phyloP scores from a whole-genome alignment of 306 rosid species.

The Quercus wislizeni region DNA sequence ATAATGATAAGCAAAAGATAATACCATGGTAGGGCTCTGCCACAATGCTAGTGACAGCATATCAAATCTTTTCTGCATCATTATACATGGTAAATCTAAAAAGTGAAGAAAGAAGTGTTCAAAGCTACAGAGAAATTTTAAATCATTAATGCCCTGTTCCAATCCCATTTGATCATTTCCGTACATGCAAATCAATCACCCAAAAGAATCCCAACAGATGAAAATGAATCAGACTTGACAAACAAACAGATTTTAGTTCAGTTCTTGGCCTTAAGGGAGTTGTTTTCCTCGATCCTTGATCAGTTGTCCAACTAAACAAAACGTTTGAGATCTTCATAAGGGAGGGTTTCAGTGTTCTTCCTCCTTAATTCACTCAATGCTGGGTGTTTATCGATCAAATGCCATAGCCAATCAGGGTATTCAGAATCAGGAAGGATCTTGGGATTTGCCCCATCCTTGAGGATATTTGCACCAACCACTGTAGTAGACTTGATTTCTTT shows the following conservation, averaged over 20 bases:
- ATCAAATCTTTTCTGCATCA: constrained; percentile 17
- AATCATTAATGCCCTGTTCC: constrained; percentile 14
- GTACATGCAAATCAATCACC: constrained; percentile 13
- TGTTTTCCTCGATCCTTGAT: constrained; percentile 76
- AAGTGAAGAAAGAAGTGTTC: background rate
- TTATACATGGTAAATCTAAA: background rate
- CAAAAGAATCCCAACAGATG: constrained; percentile 24
- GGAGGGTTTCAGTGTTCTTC: constrained; percentile 52
- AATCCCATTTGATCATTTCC: constrained; percentile 13
- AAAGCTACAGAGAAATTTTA: constrained; percentile 8
- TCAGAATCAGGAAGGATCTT: constrained; percentile 70
- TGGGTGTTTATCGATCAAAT: constrained; percentile 65
- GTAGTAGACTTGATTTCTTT: constrained; percentile 79
- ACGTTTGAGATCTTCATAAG: constrained; percentile 61
- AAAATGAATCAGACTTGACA: constrained; percentile 14
- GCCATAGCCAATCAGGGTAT: constrained; percentile 86
- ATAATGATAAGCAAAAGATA: constrained; percentile 2
- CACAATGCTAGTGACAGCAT: background rate
- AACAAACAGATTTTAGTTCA: constrained; percentile 23
- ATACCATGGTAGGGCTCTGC: background rate
- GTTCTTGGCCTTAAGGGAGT: constrained; percentile 68
- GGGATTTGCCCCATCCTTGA: constrained; percentile 82
- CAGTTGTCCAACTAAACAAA: constrained; percentile 78
- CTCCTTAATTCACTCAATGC: constrained; percentile 72
- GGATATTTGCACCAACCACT: constrained; percentile 81